Evolutionary conservation across 768 basidiomycete species (phyloP).

Genomic region (Phylloporus sp.): DNA sequence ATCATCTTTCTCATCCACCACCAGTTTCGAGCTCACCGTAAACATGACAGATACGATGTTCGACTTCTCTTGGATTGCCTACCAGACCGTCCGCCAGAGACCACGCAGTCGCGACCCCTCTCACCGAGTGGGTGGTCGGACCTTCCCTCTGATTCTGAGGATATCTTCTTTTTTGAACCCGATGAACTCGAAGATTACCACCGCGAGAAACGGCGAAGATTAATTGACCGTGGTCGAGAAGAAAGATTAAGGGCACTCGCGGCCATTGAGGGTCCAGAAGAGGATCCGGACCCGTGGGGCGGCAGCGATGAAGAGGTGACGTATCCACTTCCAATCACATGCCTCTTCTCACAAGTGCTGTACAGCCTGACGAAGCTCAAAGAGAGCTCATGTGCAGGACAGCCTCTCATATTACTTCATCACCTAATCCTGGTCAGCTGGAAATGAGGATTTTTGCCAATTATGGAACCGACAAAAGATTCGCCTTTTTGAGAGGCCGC

Average conservation of each 20-base stretch:
- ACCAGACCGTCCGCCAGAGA: conserved; percentile 14
- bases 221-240: conserved; percentile 57
- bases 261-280: conserved; percentile 39
- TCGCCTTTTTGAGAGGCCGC: conserved; percentile 77
- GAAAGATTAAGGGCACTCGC: conserved; percentile 61
- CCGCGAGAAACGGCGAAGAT: conserved; percentile 61
- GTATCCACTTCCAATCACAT: neutral
- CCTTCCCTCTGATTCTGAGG: conserved; percentile 81
- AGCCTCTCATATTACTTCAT: conserved; percentile 59
- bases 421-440: conserved; percentile 75
- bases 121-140: conserved; percentile 77
- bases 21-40: conserved; percentile 19
- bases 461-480: conserved; percentile 71
- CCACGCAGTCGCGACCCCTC: conserved; percentile 18
- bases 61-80: conserved; percentile 66
- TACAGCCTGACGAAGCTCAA: conserved; percentile 57
- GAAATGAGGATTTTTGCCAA: conserved; percentile 90
- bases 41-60: conserved; percentile 64
- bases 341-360: conserved; percentile 8
- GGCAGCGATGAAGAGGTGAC: conserved; percentile 70
- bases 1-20: conserved; percentile 13
- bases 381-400: conserved; percentile 71
- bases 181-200: conserved; percentile 64
- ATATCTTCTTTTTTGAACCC: conserved; percentile 74
- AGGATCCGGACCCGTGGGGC: conserved; percentile 54